Base-by-base conservation (phyloP, 2,329 filamentous ascomycete genomes). In the Fusarium beomiforme region DNA sequence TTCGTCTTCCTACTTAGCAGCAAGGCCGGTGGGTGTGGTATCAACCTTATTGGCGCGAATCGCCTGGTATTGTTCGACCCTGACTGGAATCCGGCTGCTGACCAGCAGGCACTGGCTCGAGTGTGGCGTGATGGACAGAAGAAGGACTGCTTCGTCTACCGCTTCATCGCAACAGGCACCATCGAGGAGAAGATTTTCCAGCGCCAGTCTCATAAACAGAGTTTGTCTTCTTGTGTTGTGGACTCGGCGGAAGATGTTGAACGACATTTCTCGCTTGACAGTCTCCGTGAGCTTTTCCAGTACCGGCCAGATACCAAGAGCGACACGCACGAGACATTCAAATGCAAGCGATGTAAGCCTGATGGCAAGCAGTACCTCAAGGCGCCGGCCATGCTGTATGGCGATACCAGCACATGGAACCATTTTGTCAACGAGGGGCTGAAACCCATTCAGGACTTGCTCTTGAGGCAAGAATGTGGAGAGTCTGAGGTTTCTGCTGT, bases 161-260 rank as follows among this genome's bases (percentile, higher is more conserved):
- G 96, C n/a, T 99, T 99, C 83, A 99, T 99, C 76, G 93, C 95
- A 0, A 98, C 97, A 0, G 96, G 96, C 7, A 98, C 95, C 0
- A 99, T 99, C 68, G 96, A 99, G 79, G 96, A 99, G 82, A 99
- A 99, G 84, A 98, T 99, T 74, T 99, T 99, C 84, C 96, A 99
- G 81, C 92, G 97, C 13, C 96, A 99, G 79, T 97, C 93, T 2
- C 97, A 99, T 85, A 99, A 99, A 82, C 96, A 99, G 82, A 97
- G 94, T 11, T 85, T 99, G 3, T 98, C 95, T 1, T 97, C 94
- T 0, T 98, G 95, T 75, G 96, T 99, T 8, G 96, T 99, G 11
- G 96, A 99, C 81, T 95, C 93, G 5, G 95, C 94, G 2, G 95
- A 99, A 81, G 96, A 99, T 73, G 96, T 99, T 3, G 96, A 99